Conservation (phyloP, 805 yeast species). For the Jamesozyma spencerorum region DNA sequence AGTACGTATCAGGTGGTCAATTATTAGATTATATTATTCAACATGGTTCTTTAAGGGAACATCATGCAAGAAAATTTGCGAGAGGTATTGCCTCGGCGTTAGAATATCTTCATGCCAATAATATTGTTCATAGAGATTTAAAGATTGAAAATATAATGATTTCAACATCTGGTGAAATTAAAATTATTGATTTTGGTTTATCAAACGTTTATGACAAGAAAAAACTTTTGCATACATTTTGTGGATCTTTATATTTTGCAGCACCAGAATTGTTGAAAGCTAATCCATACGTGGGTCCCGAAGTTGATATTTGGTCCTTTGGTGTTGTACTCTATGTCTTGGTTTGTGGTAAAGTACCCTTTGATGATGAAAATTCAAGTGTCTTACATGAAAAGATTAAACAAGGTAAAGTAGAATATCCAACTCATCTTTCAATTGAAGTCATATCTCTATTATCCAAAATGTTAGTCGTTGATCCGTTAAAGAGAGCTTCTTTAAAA, state of each 20-base stretch:
- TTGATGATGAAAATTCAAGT: constrained; percentile 89
- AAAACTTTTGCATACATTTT: constrained; percentile 75
- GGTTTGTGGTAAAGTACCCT: constrained; percentile 96
- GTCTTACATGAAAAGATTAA: constrained; percentile 90
- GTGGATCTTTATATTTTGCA: constrained; percentile 96
- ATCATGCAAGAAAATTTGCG: constrained; percentile 89
- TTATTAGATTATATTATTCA: constrained; percentile 94
- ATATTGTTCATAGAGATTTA: constrained; percentile 93
- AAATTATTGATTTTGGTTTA: constrained; percentile 92
- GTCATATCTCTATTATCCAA: constrained; percentile 71
- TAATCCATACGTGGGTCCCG: constrained; percentile 89
- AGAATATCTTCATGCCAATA: constrained; percentile 87
- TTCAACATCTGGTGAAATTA: constrained; percentile 85
- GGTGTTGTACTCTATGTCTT: constrained; percentile 92
- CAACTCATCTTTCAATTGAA: constrained; percentile 67
- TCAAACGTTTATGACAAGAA: constrained; percentile 74
- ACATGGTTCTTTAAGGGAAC: constrained; percentile 89
- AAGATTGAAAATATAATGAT: constrained; percentile 95
- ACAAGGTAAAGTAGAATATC: constrained; percentile 86
- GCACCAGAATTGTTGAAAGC: constrained; percentile 95
- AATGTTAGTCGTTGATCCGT: constrained; percentile 89
- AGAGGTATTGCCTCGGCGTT: constrained; percentile 90
- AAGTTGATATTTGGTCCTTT: constrained; percentile 96
- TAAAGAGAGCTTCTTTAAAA: constrained; percentile 63
- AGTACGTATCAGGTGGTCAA: constrained; percentile 95